Conservation (phyloP, 495 filamentous ascomycete genomes). For the Tuber microsphaerosporum region DNA sequence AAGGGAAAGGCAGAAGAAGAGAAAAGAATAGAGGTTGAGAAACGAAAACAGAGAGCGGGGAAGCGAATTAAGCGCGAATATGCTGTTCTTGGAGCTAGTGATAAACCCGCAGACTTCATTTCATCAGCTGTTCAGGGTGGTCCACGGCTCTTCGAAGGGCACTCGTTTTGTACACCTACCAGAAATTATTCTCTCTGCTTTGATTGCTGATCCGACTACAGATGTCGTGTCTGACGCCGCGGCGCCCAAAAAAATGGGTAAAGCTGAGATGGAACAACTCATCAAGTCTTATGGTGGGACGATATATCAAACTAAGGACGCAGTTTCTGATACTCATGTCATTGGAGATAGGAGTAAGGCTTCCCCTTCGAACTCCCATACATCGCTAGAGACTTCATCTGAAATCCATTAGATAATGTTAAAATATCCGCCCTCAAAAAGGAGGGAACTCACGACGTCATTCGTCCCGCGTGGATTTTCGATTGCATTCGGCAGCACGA, state of each 20-base stretch:
- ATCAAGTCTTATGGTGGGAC: slow-evolving; percentile 84
- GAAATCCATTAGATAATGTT: slow-evolving; percentile 53
- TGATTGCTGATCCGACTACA: slow-evolving; percentile 36
- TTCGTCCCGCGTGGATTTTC: slow-evolving; percentile 75
- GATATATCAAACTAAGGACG: slow-evolving; percentile 64
- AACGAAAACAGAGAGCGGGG: slow-evolving; percentile 54
- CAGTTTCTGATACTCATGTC: slow-evolving; percentile 56
- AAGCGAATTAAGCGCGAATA: slow-evolving; percentile 63
- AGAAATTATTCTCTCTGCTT: background rate
- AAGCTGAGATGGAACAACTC: slow-evolving; percentile 73
- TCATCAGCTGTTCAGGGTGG: slow-evolving; percentile 32
- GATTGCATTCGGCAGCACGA: slow-evolving; percentile 55
- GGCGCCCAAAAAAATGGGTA: slow-evolving; percentile 58
- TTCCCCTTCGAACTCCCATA: background rate
- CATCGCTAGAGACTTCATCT: slow-evolving; percentile 11
- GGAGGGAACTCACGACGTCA: slow-evolving; percentile 58
- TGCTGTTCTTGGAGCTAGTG: slow-evolving; percentile 64
- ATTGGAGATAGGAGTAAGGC: slow-evolving; percentile 67
- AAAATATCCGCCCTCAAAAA: slow-evolving; percentile 79
- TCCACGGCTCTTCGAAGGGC: slow-evolving; percentile 61
- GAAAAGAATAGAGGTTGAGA: slow-evolving; percentile 76
- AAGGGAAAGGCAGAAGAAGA: slow-evolving; percentile 57
- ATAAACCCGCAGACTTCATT: slow-evolving; percentile 33
- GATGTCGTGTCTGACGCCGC: slow-evolving; percentile 58
- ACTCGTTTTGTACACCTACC: slow-evolving; percentile 63